Conservation (phyloP, 441 rosid species). For the Pelargonium myrrhifolium region DNA sequence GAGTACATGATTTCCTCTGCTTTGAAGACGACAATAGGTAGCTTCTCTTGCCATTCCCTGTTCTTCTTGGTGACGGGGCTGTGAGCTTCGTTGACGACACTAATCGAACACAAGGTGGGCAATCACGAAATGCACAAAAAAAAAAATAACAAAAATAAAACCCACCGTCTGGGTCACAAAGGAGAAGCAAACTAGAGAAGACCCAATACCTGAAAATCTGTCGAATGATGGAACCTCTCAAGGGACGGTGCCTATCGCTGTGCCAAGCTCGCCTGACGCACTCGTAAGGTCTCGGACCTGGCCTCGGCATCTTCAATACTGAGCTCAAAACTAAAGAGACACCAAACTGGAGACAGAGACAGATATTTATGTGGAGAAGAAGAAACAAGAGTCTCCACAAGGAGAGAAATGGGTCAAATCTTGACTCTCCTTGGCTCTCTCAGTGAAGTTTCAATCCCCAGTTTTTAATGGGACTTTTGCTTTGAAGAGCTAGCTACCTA, state of each 20-base stretch:
- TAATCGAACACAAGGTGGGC: conserved; percentile 36
- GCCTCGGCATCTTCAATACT: conserved; percentile 62
- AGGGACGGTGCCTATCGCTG: conserved; percentile 85
- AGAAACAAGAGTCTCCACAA: not conserved
- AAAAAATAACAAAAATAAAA: no score
- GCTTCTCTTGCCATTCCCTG: conserved; percentile 87
- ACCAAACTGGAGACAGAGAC: not conserved
- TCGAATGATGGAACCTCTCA: conserved; percentile 77
- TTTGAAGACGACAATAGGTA: conserved; percentile 65
- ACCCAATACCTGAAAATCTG: conserved; percentile 86
- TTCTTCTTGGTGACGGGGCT: conserved; percentile 59
- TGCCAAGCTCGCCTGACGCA: conserved; percentile 95
- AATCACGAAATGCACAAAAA: conserved; percentile 20
- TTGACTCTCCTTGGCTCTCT: not conserved
- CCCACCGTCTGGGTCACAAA: not conserved
- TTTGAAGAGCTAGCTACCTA: not conserved
- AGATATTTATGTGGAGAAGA: no score
- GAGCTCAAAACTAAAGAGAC: not conserved
- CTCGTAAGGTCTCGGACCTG: conserved; percentile 64
- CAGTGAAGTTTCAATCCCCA: conserved; percentile 8
- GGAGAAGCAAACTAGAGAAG: not conserved
- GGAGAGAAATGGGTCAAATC: not conserved
- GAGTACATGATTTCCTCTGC: conserved; percentile 97
- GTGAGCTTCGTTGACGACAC: conserved; percentile 67
- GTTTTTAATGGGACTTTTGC: conserved; percentile 7